Percentiles rank a stretch among this genome's conserved stretches.
phyloP scores from a whole-genome alignment of 1,284 basidiomycete genomes.

The Trichosporon sp. region DNA sequence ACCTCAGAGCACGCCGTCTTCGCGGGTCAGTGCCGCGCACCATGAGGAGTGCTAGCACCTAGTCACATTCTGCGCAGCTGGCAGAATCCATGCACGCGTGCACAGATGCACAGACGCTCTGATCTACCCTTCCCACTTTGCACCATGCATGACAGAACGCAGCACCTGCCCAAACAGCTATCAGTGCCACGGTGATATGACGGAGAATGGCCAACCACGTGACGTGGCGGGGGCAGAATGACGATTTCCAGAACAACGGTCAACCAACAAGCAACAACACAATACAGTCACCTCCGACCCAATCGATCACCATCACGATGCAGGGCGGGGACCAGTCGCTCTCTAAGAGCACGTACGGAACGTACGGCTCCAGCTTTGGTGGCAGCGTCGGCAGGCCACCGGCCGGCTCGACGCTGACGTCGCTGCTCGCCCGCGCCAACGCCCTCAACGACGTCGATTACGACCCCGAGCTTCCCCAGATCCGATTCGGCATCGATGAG shows the following conservation, averaged over 20 bases:
- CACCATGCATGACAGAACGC: not conserved
- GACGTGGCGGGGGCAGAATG: conserved; percentile 5
- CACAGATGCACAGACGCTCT: not conserved
- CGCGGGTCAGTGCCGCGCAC: not conserved
- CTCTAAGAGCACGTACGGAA: conserved; percentile 10
- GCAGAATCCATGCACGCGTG: not conserved
- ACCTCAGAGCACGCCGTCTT: not conserved
- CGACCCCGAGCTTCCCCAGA: conserved; percentile 43
- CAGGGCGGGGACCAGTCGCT: conserved; percentile 9
- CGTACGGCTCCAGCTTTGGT: conserved; percentile 1
- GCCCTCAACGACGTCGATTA: conserved; percentile 35
- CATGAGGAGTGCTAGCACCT: no score
- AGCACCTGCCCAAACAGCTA: not conserved
- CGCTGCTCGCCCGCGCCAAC: conserved; percentile 42
- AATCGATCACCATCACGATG: conserved; percentile 7
- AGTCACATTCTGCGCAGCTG: not conserved
- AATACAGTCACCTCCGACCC: not conserved
- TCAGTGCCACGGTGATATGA: not conserved
- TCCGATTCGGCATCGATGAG: conserved; percentile 45
- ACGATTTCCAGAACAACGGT: conserved; percentile 8
- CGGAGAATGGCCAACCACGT: not conserved
- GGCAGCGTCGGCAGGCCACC: conserved; percentile 17
- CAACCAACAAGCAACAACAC: not conserved
- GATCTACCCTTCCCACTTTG: not conserved
- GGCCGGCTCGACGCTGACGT: conserved; percentile 30